These are phyloP conservation scores for Castanospermum australe DNA, from an alignment of 306 rosid species.

Conservation along the genomic window DNA sequence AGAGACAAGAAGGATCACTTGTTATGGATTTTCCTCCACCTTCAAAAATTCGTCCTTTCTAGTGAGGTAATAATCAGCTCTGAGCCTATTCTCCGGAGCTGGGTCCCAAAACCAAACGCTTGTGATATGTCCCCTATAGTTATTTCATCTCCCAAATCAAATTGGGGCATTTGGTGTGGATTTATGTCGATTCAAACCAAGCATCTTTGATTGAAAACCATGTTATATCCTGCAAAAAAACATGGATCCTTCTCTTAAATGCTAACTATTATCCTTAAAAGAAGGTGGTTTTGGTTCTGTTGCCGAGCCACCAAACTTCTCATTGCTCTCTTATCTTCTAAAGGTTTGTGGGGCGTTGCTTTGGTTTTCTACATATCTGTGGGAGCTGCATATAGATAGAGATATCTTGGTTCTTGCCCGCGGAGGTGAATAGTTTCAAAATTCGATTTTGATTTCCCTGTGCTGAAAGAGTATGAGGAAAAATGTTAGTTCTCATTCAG, in stretches of 20 bases:
- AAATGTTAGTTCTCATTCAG: constrained; percentile 67
- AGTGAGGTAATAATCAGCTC: constrained; percentile 26
- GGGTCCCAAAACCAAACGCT: constrained; percentile 36
- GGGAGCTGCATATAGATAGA: constrained; percentile 25
- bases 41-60: constrained; percentile 40
- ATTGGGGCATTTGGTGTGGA: no score
- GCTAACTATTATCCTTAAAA: constrained; percentile 22
- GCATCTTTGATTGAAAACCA: constrained; percentile 37
- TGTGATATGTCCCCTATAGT: constrained; percentile 28
- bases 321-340: neutral
- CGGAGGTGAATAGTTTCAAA: constrained; percentile 1
- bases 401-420: constrained; percentile 30
- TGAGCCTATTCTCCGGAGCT: constrained; percentile 27
- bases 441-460: constrained; percentile 23
- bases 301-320: constrained; percentile 23
- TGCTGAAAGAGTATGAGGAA: constrained; percentile 74
- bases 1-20: constrained; percentile 1
- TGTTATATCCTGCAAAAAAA: constrained; percentile 33
- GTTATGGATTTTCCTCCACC: constrained; percentile 31
- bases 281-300: constrained; percentile 37
- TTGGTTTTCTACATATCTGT: constrained; percentile 22
- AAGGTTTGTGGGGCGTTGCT: constrained; percentile 39
- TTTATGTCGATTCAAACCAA: constrained; percentile 29
- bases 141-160: constrained; percentile 36
- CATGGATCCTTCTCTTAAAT: constrained; percentile 24